phyloP scores from a whole-genome alignment of 2,329 filamentous ascomycete genomes.

The Scedosporium dehoogii region DNA sequence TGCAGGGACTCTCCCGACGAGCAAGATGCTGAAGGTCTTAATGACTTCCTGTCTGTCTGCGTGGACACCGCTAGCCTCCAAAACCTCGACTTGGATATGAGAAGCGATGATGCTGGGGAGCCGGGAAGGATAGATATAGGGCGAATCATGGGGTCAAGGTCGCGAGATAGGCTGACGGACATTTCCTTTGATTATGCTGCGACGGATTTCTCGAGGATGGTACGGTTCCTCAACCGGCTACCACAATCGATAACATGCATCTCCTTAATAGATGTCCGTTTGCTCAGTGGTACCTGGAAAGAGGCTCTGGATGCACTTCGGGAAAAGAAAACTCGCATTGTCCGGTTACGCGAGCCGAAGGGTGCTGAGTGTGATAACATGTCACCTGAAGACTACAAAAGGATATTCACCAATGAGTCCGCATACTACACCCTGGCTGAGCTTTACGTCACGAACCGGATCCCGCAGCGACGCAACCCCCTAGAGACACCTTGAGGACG shows the following conservation, averaged over 20 bases:
- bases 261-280: neutral
- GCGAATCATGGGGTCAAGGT: neutral
- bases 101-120: neutral
- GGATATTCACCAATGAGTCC: too few relatives aligned
- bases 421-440: too few relatives aligned
- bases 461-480: too few relatives aligned
- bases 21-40: neutral
- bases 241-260: neutral
- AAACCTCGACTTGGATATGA: neutral
- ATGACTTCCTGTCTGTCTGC: neutral
- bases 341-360: neutral
- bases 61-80: neutral
- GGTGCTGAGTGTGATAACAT: neutral
- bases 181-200: neutral
- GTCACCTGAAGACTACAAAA: neutral
- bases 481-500: too few relatives aligned
- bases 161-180: neutral
- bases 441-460: too few relatives aligned
- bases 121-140: neutral
- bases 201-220: neutral
- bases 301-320: neutral
- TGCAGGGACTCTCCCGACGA: neutral
- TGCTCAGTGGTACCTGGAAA: neutral
- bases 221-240: neutral
- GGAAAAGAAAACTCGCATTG: neutral